phyloP scores from a whole-genome alignment of 768 basidiomycete species.

The Lenzites betulinus region DNA sequence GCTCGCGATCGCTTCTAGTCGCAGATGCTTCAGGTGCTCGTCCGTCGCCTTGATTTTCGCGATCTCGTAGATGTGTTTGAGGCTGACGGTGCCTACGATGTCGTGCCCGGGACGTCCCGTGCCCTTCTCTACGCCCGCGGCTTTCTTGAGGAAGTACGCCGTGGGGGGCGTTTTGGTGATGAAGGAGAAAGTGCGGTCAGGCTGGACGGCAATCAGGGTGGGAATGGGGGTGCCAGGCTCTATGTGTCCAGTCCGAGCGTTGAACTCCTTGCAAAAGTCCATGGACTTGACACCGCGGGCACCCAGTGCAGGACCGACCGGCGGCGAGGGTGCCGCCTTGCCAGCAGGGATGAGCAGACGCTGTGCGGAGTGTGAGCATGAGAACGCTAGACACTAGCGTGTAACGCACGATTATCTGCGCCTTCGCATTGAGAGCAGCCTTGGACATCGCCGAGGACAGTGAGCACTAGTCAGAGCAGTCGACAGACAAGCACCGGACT shows the following conservation, averaged over 20 bases:
- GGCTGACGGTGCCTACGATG: conserved; percentile 75
- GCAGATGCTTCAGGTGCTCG: conserved; percentile 83
- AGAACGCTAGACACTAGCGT: neutral
- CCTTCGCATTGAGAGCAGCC: conserved; percentile 55
- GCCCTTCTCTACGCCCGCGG: conserved; percentile 89
- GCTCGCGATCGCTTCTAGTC: conserved; percentile 84
- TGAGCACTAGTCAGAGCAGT: conserved; percentile 4
- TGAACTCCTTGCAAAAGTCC: conserved; percentile 99
- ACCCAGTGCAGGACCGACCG: conserved; percentile 95
- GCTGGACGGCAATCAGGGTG: conserved; percentile 90
- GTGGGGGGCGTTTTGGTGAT: conserved; percentile 89
- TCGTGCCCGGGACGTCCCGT: conserved; percentile 82
- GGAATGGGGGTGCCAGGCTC: conserved; percentile 85
- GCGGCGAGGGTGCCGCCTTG: conserved; percentile 94
- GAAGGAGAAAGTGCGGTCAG: conserved; percentile 95
- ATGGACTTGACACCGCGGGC: conserved; percentile 98
- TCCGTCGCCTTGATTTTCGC: conserved; percentile 95
- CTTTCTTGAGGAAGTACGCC: conserved; percentile 88
- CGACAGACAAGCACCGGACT: conserved; percentile 4
- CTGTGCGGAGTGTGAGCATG: conserved; percentile 38
- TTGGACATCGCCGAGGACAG: conserved; percentile 59
- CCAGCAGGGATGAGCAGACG: conserved; percentile 89
- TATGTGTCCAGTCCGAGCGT: conserved; percentile 91
- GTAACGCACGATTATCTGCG: conserved; percentile 73
- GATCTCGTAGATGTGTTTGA: conserved; percentile 99